Evolutionary conservation across 2,329 filamentous ascomycete species (phyloP).

Genomic region (Venturia effusa): DNA sequence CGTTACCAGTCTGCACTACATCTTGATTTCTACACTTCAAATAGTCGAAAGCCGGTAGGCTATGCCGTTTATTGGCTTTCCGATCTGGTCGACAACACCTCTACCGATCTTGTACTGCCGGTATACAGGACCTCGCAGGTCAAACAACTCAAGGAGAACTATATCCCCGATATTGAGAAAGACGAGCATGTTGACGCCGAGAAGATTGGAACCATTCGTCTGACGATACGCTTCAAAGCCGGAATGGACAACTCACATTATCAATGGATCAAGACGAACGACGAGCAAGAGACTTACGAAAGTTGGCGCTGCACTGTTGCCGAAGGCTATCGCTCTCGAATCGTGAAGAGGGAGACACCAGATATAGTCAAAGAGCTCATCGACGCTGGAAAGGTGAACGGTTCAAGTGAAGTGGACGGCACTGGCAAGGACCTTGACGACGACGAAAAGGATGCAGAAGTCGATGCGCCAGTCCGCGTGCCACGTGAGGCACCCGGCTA

Average conservation of each 20-base stretch:
- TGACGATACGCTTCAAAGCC: background rate
- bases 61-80: conserved; percentile 1
- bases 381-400: background rate
- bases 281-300: background rate
- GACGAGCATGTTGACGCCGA: background rate
- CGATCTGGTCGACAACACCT: background rate
- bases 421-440: background rate
- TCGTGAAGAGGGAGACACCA: background rate
- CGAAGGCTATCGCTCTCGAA: background rate
- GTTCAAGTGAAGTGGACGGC: background rate
- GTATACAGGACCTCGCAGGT: background rate
- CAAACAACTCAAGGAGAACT: background rate
- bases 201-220: background rate
- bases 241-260: conserved; percentile 1
- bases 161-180: background rate
- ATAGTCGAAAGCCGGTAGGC: background rate
- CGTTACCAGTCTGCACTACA: background rate
- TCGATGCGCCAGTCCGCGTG: background rate
- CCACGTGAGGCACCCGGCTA: background rate
- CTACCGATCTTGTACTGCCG: background rate
- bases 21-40: background rate
- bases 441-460: background rate
- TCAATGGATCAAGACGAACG: background rate
- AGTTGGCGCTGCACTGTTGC: background rate
- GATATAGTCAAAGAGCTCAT: background rate